Evolutionary conservation across 495 filamentous ascomycete species (phyloP).

Genomic region (Xylaria nigripes): DNA sequence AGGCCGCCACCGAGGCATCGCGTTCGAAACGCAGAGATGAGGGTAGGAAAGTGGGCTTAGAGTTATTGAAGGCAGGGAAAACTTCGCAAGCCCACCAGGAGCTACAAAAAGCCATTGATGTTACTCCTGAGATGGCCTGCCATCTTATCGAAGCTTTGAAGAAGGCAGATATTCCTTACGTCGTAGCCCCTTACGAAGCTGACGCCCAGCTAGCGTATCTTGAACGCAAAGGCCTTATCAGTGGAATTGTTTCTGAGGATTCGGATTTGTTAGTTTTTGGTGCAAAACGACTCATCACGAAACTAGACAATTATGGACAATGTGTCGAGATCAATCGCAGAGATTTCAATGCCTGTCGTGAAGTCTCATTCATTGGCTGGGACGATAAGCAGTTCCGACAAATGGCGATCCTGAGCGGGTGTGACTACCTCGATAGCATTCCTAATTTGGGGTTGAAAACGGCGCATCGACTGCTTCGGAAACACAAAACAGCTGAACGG

Average conservation of each 20-base stretch:
- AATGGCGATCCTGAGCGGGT: slow-evolving; percentile 98
- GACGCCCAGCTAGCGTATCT: slow-evolving; percentile 94
- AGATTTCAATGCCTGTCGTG: slow-evolving; percentile 80
- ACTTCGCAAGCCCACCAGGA: slow-evolving; percentile 73
- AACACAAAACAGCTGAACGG: slow-evolving; percentile 77
- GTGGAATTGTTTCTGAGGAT: slow-evolving; percentile 90
- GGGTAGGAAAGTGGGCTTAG: slow-evolving; percentile 63
- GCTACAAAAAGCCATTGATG: slow-evolving; percentile 91
- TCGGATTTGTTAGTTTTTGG: slow-evolving; percentile 96
- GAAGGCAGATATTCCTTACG: slow-evolving; percentile 65
- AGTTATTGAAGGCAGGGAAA: slow-evolving; percentile 71
- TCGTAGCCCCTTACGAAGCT: slow-evolving; percentile 96
- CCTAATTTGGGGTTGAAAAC: slow-evolving; percentile 85
- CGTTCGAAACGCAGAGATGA: slow-evolving; percentile 62
- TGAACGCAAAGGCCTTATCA: slow-evolving; percentile 71
- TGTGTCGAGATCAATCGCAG: slow-evolving; percentile 83
- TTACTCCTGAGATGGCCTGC: slow-evolving; percentile 91
- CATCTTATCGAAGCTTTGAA: slow-evolving; percentile 89
- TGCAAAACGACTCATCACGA: slow-evolving; percentile 80
- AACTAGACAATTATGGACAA: slow-evolving; percentile 87
- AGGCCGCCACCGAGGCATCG: slow-evolving; percentile 78
- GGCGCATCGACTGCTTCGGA: slow-evolving; percentile 80
- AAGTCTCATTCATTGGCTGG: slow-evolving; percentile 86
- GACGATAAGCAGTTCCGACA: slow-evolving; percentile 80
- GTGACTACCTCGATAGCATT: slow-evolving; percentile 85